Conservation (phyloP, 164 flowering plant species). For the Macadamia tetraphylla region DNA sequence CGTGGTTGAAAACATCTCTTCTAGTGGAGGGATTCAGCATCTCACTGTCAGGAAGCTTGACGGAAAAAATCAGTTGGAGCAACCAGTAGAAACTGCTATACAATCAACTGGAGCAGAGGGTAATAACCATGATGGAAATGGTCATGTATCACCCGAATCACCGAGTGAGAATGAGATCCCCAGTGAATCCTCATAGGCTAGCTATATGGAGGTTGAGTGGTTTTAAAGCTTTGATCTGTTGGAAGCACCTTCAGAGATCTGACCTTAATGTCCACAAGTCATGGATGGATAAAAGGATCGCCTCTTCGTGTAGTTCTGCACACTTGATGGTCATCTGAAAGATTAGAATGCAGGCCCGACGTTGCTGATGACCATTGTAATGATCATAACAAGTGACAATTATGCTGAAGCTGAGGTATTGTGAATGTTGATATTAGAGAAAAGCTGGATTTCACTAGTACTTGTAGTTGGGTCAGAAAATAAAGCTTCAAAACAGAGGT, state of each 20-base stretch:
- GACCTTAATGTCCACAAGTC: not conserved
- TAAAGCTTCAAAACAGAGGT: not conserved
- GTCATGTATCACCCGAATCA: conserved; percentile 9
- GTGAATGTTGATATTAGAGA: not conserved
- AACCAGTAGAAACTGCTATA: conserved; percentile 1
- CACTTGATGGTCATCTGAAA: not conserved
- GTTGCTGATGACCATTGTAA: not conserved
- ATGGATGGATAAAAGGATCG: not conserved
- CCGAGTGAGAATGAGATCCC: conserved; percentile 13
- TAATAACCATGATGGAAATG: conserved; percentile 7
- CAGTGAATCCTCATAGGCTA: conserved; percentile 4
- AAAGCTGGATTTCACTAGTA: not conserved
- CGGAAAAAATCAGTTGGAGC: conserved; percentile 8
- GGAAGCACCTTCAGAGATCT: not conserved
- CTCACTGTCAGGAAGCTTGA: conserved; percentile 15
- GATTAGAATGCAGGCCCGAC: not conserved
- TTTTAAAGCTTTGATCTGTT: not conserved
- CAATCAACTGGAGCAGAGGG: conserved; percentile 8
- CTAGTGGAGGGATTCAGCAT: conserved; percentile 11
- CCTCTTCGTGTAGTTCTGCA: not conserved
- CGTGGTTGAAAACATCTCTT: conserved; percentile 20
- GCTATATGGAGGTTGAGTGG: not conserved
- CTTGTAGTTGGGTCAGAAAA: not conserved
- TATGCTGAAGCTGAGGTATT: not conserved
- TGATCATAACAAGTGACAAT: not conserved